These are phyloP conservation scores for Cordyceps tenuipes DNA, from an alignment of 2,329 filamentous ascomycete genomes.

Conservation along the genomic window DNA sequence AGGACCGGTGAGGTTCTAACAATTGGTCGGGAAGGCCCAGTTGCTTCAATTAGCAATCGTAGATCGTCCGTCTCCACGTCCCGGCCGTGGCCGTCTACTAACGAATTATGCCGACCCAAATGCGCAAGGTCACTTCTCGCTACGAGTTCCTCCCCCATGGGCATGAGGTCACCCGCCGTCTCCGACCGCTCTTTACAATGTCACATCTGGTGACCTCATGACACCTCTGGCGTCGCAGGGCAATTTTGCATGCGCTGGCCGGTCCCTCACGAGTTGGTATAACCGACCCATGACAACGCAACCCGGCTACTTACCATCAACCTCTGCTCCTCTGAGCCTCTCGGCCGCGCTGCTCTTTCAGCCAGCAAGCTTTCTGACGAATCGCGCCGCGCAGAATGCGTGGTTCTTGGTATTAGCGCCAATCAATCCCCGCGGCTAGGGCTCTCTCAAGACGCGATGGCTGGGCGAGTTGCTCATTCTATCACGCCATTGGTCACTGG, in stretches of 20 bases:
- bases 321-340: background rate
- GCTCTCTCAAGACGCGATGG: background rate
- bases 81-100: background rate
- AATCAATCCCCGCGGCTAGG: background rate
- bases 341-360: background rate
- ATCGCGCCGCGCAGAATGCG: background rate
- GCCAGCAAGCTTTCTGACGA: conserved; percentile 6
- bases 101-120: background rate
- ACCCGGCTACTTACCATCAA: background rate
- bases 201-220: background rate
- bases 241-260: background rate
- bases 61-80: conserved; percentile 1
- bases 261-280: background rate
- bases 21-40: background rate
- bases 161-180: conserved; percentile 5
- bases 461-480: background rate
- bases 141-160: background rate
- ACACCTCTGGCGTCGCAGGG: background rate
- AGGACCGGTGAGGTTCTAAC: background rate
- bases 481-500: background rate
- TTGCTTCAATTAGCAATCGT: conserved; percentile 3
- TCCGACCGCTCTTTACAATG: background rate
- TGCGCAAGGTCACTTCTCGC: background rate
- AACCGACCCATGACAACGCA: conserved; percentile 3
- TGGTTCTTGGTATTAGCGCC: background rate